Conservation (phyloP, 768 basidiomycete genomes). For the Boletellus ananiceps region DNA sequence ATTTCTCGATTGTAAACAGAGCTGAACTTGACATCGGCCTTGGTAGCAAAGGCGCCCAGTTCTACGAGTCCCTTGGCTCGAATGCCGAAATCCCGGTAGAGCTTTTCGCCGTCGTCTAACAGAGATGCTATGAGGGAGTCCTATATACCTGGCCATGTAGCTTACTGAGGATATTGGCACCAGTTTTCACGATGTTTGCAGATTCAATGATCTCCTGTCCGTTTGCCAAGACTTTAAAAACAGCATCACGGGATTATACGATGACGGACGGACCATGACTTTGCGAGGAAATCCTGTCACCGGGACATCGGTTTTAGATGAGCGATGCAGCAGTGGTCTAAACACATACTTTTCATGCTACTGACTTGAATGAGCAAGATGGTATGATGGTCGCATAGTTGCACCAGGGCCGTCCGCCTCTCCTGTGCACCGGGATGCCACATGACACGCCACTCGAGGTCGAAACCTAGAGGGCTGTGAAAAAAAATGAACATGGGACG, state of each 20-base stretch:
- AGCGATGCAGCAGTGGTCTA: neutral
- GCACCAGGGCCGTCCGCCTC: slow-evolving; percentile 41
- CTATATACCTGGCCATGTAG: neutral
- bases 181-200: slow-evolving; percentile 38
- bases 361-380: slow-evolving; percentile 48
- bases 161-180: slow-evolving; percentile 47
- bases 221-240: neutral
- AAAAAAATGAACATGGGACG: neutral
- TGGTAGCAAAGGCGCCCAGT: slow-evolving; percentile 40
- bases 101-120: slow-evolving; percentile 46
- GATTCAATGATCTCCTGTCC: slow-evolving; percentile 43
- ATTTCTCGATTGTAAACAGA: slow-evolving; percentile 33
- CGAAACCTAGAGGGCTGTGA: slow-evolving; percentile 45
- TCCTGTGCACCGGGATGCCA: slow-evolving; percentile 30
- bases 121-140: neutral
- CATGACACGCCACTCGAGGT: slow-evolving; percentile 46
- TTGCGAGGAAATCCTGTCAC: slow-evolving; percentile 40
- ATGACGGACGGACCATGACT: slow-evolving; percentile 35
- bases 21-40: slow-evolving; percentile 36
- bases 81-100: slow-evolving; percentile 44
- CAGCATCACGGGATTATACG: neutral
- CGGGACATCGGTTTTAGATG: neutral
- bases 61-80: slow-evolving; percentile 41
- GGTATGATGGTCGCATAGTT: slow-evolving; percentile 39
- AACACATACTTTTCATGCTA: slow-evolving; percentile 40